Evolutionary conservation across 2,329 filamentous ascomycete species (phyloP), one percentile per base, ranked within the genome.

Genomic region (Diaporthe velutina): DNA sequence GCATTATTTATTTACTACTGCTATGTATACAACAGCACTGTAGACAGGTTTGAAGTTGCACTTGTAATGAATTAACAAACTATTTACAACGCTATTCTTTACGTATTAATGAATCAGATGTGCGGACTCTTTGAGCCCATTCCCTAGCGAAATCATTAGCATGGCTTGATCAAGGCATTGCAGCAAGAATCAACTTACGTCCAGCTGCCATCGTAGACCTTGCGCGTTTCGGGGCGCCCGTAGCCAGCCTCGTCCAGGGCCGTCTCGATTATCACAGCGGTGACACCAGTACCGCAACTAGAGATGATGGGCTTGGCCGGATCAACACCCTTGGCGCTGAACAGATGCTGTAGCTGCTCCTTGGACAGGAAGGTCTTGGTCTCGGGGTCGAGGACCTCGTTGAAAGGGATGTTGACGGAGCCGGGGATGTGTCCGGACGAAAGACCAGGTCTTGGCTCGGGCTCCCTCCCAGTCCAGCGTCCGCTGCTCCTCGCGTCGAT

Each of bases 121-220:
- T 87, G 74, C 86, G 86, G 54, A 92, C 91, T 73, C 91, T 86
- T 80, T 93, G 92, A 50, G 92, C 92, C 91, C 92, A 94, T 84
- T 92, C 90, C 33, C 90, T 92, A 73, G 61, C 64, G 52, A 54
- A 9, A 55, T 55, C 68, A 70, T 70, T 70, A 66, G 55, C 58
- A 55, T 60, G 61, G 19, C 48, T 33, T 45, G 54, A 73, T 78
- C 71, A 78, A 75, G 25, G 33, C 57, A 48, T 12, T 13, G 54
- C 22, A 40, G 30, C 15, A 30, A 25, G 45, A 15, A 25, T 13
- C 38, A 17, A 93, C 94, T 92, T 88, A 98, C 90, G 97, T 98
- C 97, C 97, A 99, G 84, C 96, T 98, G 64, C 97, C 97, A 83
- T 99, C 97, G 80, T 99, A 99, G 30, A 99, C 88, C 81, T 90